Conservation (phyloP, 2,329 filamentous ascomycete species). For the Monilinia aucupariae region DNA sequence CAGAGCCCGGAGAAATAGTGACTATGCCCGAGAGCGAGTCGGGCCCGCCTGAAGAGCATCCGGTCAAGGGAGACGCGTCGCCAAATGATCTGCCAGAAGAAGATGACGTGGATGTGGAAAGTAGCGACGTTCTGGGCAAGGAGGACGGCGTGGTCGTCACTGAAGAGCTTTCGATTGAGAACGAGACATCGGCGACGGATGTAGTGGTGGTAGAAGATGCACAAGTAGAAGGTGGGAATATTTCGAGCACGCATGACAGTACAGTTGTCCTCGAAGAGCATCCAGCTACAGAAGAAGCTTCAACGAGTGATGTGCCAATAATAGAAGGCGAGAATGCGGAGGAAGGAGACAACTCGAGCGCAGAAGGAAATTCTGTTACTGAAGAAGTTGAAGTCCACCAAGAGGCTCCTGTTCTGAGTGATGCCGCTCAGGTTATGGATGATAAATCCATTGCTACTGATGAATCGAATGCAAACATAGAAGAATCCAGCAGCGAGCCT, state of each 20-base stretch:
- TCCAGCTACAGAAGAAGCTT: background rate
- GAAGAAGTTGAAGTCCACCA: background rate
- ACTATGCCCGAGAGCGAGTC: background rate
- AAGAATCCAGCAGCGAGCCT: background rate
- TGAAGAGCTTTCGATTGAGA: background rate
- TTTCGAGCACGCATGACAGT: background rate
- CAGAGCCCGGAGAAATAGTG: background rate
- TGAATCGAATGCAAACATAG: background rate
- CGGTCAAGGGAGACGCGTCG: background rate
- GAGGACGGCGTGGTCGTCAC: background rate
- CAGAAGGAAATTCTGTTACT: background rate
- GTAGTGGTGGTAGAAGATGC: background rate
- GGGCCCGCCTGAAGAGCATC: background rate
- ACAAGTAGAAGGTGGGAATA: background rate
- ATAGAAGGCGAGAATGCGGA: background rate
- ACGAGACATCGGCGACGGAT: background rate
- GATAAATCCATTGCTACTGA: background rate
- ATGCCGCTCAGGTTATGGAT: background rate
- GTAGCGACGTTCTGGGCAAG: background rate
- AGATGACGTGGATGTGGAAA: background rate
- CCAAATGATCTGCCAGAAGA: background rate
- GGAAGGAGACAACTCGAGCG: background rate
- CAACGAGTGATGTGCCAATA: background rate
- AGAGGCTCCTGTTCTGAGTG: background rate
- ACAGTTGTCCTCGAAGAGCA: background rate